These are phyloP conservation scores for Stephanocyclus meneghinianus DNA, from an alignment of 352 stramenopile species.

Conservation along the genomic window DNA sequence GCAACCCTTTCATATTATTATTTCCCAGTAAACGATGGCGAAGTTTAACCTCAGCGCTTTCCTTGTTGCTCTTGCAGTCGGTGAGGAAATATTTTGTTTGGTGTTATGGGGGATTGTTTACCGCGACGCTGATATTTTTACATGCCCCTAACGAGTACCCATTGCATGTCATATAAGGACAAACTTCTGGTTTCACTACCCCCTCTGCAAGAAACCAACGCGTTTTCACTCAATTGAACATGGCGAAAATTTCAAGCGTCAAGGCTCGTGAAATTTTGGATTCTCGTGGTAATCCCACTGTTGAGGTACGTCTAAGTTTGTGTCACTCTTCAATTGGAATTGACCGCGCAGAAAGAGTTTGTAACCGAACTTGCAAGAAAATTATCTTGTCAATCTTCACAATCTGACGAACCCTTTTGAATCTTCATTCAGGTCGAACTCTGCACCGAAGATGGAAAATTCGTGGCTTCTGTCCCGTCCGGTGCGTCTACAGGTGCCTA, in stretches of 20 bases:
- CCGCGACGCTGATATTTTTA: not conserved
- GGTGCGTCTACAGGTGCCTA: slow-evolving; percentile 95
- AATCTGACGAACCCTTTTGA: too few species aligned
- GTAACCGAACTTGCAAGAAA: too few species aligned
- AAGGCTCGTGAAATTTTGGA: slow-evolving; percentile 96
- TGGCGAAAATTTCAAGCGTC: slow-evolving; percentile 79
- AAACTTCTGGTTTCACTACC: slow-evolving; percentile 31
- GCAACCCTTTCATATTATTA: not conserved
- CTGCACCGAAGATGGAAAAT: slow-evolving; percentile 80
- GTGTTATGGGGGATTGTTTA: not conserved
- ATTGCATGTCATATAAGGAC: slow-evolving; percentile 12
- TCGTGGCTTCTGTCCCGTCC: slow-evolving; percentile 92
- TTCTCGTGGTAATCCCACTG: slow-evolving; percentile 96
- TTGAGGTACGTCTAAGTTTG: slow-evolving; percentile 81
- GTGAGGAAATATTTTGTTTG: slow-evolving; percentile 8
- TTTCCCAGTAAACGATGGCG: slow-evolving; percentile 16
- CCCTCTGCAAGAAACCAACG: slow-evolving; percentile 4
- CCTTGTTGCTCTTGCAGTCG: slow-evolving; percentile 22
- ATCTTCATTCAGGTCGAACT: slow-evolving; percentile 84
- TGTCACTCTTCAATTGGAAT: not conserved
- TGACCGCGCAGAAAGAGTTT: too few species aligned
- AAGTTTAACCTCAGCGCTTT: slow-evolving; percentile 25
- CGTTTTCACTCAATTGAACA: slow-evolving; percentile 25
- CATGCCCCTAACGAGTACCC: not conserved
- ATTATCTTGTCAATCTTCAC: too few species aligned